Conservation (phyloP, 148 eudicot species). For the Camellia sinensis region DNA sequence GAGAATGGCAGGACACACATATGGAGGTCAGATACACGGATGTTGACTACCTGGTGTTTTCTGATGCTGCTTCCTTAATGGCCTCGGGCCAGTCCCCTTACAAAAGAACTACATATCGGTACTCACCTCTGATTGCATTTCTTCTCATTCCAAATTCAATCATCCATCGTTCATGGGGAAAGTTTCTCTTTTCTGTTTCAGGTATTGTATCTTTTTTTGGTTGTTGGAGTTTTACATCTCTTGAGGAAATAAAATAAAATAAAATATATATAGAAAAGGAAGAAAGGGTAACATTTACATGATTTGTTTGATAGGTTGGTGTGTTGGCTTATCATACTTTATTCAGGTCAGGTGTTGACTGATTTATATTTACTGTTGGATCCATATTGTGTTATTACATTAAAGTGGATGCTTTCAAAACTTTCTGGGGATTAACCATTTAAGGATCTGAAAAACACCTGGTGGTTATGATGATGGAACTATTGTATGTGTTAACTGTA, state of each 20-base stretch:
- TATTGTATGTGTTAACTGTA: not conserved
- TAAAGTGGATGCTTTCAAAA: not conserved
- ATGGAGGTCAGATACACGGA: constrained; percentile 97
- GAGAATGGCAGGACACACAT: constrained; percentile 95
- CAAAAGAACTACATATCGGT: constrained; percentile 80
- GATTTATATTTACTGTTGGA: not conserved
- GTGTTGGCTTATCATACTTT: not conserved
- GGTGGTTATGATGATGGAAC: not conserved
- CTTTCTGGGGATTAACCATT: not conserved
- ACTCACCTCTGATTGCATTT: constrained; percentile 86
- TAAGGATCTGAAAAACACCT: not conserved
- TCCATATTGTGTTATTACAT: not conserved
- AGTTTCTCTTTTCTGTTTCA: constrained; percentile 83
- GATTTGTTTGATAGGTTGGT: not conserved
- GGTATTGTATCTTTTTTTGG: constrained; percentile 39
- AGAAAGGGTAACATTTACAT: not conserved
- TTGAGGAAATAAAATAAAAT: not conserved
- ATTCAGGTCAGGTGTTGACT: not conserved
- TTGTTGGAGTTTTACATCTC: not conserved
- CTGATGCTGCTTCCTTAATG: constrained; percentile 86
- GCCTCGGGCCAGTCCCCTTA: constrained; percentile 75
- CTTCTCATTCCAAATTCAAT: constrained; percentile 73
- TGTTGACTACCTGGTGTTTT: constrained; percentile 85
- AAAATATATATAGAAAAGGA: no score
- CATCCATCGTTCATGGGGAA: constrained; percentile 82